These are phyloP conservation scores for Chiua virens DNA, from an alignment of 768 basidiomycete species.

Conservation along the genomic window DNA sequence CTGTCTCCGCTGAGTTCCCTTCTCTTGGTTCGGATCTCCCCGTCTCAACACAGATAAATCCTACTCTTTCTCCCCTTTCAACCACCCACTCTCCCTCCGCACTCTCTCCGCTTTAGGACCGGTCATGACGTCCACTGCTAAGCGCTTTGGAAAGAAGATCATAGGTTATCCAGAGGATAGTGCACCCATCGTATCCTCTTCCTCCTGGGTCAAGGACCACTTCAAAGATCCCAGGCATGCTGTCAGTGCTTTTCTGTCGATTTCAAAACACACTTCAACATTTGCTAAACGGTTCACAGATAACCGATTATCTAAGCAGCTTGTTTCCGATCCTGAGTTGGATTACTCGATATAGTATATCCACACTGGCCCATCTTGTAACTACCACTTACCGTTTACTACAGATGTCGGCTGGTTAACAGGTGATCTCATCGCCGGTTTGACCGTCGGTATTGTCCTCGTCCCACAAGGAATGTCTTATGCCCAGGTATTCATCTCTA, in stretches of 20 bases:
- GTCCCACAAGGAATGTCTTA: slow-evolving; percentile 96
- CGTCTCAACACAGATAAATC: too few relatives aligned
- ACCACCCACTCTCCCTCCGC: not conserved
- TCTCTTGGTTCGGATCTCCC: too few relatives aligned
- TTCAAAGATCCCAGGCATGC: slow-evolving; percentile 46
- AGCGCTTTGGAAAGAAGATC: slow-evolving; percentile 53
- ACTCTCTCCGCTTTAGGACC: not conserved
- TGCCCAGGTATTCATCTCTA: slow-evolving; percentile 50
- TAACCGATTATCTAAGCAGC: slow-evolving; percentile 59
- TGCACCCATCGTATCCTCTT: slow-evolving; percentile 59
- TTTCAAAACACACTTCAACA: not conserved
- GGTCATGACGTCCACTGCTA: slow-evolving; percentile 41
- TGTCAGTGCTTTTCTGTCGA: slow-evolving; percentile 38
- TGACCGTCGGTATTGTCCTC: slow-evolving; percentile 94
- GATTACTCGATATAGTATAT: slow-evolving; percentile 84
- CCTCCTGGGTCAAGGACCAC: slow-evolving; percentile 49
- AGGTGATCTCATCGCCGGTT: slow-evolving; percentile 85
- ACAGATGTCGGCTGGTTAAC: slow-evolving; percentile 76
- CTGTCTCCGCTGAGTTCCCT: too few relatives aligned
- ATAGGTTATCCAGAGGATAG: slow-evolving; percentile 60
- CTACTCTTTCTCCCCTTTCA: not conserved
- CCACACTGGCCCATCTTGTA: not conserved
- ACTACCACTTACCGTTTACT: not conserved
- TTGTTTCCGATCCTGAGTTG: slow-evolving; percentile 87
- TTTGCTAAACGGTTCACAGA: slow-evolving; percentile 44